Evolutionary conservation across 1,139 yeast genomes (phyloP).

Genomic region (Zygoascus sp.): DNA sequence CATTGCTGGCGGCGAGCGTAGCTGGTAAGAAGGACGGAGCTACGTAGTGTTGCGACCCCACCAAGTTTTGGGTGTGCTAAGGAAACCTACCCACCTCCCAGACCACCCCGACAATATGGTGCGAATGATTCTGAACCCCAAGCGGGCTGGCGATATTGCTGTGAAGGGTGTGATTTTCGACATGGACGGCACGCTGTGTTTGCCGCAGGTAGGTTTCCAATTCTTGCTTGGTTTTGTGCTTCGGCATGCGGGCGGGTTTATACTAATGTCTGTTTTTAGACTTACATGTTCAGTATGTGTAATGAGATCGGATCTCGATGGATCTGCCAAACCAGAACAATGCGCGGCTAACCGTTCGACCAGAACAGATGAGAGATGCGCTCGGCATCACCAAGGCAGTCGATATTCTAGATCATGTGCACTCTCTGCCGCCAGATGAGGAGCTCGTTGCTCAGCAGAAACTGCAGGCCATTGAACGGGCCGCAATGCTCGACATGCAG

Average conservation of each 20-base stretch:
- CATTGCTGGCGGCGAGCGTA: slow-evolving; percentile 18
- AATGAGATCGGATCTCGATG: neutral
- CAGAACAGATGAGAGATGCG: slow-evolving; percentile 53
- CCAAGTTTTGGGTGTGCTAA: too few relatives aligned
- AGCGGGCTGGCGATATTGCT: slow-evolving; percentile 32
- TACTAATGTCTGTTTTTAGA: slow-evolving; percentile 26
- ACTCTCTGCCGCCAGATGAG: slow-evolving; percentile 38
- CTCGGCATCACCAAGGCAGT: slow-evolving; percentile 45
- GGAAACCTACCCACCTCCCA: neutral
- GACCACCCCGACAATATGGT: neutral
- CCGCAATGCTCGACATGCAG: slow-evolving; percentile 55
- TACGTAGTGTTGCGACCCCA: too few relatives aligned
- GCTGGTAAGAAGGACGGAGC: neutral
- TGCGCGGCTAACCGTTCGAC: slow-evolving; percentile 4
- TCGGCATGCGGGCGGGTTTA: neutral
- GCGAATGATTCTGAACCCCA: slow-evolving; percentile 32
- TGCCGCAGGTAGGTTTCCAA: slow-evolving; percentile 46
- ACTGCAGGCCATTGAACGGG: slow-evolving; percentile 48
- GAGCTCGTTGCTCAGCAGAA: slow-evolving; percentile 44
- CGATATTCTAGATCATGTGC: slow-evolving; percentile 51
- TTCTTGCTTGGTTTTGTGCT: neutral
- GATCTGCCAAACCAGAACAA: too few relatives aligned
- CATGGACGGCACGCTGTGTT: slow-evolving; percentile 66
- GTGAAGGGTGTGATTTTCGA: slow-evolving; percentile 56
- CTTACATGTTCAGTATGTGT: slow-evolving; percentile 54